Base-by-base conservation (phyloP, 129 eudicot species). In the Rutidosis leptorrhynchoides region DNA sequence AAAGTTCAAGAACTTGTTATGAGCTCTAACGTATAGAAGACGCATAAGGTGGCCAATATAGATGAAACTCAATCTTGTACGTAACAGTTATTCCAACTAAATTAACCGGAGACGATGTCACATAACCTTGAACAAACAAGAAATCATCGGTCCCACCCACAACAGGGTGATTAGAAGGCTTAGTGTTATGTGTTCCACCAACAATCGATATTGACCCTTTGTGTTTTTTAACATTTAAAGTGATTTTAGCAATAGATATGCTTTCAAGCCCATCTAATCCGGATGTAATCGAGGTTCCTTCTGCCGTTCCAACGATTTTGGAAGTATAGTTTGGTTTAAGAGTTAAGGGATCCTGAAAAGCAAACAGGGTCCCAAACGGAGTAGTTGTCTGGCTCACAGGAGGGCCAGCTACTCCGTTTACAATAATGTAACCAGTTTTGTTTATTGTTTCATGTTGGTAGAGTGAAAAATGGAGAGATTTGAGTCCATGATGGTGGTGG, bases 61-160 rank as follows among this genome's bases (percentile, higher is more conserved):
- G 67, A 69, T 75, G 90, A 78, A 80, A 74, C 74, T 81, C 79
- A 15, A 78, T 64, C 78, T 78, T 84, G 73, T 80, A 84, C 1
- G 80, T 76, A 60, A 75, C 78, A 2, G 79, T 75, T n/a, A 66
- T 2, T 25, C 89, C 85, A 7, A 20, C 58, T 1, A 80, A 42
- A 52, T 77, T 58, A 25, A 84, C 81, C 16, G 85, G 85, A 65
- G 90, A 80, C 0, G 83, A 73, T 12, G 86, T 80, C 32, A 81
- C 81, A 48, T 81, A 81, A 25, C 90, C 90, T 75, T 84, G 86
- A 72, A 76, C 86, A 48, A 78, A 84, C 68, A 81, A 24, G 65
- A 84, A 81, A 64, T 84, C 90, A 6, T 71, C 82, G 0, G 90
- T 84, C 30, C 90, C 90, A n/a, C 86, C 90, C n/a, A 81, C 82